Percentiles rank a stretch among this genome's conserved stretches.
Evolutionary conservation across 2,329 filamentous ascomycete genomes (phyloP).

Genomic region (Talaromyces rugulosus): DNA sequence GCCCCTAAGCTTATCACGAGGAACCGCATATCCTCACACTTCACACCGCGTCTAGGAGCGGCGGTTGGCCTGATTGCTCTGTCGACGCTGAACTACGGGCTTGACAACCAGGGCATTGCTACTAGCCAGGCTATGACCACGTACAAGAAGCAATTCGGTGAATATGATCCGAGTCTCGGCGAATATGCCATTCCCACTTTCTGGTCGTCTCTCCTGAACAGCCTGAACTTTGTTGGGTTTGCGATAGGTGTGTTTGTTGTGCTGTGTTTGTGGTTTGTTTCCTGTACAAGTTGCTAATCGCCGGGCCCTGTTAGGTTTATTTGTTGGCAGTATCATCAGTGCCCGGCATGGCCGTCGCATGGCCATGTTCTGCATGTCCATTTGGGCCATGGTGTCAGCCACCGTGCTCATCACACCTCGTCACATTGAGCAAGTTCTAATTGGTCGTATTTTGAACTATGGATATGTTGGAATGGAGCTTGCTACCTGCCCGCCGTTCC

Average conservation of each 20-base stretch:
- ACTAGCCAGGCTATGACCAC: constrained; percentile 36
- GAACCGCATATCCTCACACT: constrained; percentile 11
- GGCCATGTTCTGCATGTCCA: constrained; percentile 13
- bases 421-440: constrained; percentile 10
- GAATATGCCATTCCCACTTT: constrained; percentile 26
- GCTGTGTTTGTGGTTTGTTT: background rate
- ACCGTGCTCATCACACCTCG: constrained; percentile 8
- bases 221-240: constrained; percentile 33
- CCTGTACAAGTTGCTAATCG: background rate
- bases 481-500: constrained; percentile 12
- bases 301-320: constrained; percentile 1
- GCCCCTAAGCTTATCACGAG: constrained; percentile 1
- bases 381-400: constrained; percentile 12
- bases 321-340: constrained; percentile 9
- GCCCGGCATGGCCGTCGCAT: constrained; percentile 10
- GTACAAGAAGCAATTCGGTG: constrained; percentile 32
- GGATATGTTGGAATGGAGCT: constrained; percentile 13
- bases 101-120: constrained; percentile 37
- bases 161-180: constrained; percentile 18
- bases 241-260: constrained; percentile 21
- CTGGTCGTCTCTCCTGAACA: constrained; percentile 35
- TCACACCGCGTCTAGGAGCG: constrained; percentile 9
- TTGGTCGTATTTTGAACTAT: constrained; percentile 12
- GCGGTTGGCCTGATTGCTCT: constrained; percentile 29
- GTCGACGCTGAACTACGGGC: constrained; percentile 38